Evolutionary conservation across 192 early-diverging fungal genomes (phyloP).

Genomic region (Funneliformis mosseae): DNA sequence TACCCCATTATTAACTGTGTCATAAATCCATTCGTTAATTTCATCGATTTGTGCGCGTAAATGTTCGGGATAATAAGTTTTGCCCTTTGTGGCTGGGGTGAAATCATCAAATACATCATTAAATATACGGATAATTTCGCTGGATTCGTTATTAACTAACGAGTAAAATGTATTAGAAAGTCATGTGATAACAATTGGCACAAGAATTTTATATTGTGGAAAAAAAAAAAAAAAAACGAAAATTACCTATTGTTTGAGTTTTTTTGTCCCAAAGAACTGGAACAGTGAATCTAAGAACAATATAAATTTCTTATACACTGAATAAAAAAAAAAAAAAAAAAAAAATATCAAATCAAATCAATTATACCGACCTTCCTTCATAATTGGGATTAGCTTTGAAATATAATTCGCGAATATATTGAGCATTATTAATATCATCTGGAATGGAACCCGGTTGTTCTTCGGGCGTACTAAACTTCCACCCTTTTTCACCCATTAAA

Average conservation of each 20-base stretch:
- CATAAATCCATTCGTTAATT: conserved; percentile 91
- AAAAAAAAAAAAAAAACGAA: background rate
- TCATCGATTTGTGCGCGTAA: conserved; percentile 79
- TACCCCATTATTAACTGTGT: conserved; percentile 95
- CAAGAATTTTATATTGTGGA: conserved; percentile 17
- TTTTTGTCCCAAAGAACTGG: conserved; percentile 98
- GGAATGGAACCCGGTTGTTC: conserved; percentile 77
- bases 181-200: background rate
- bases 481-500: conserved; percentile 76
- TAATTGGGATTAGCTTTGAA: conserved; percentile 87
- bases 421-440: conserved; percentile 73
- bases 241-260: conserved; percentile 75
- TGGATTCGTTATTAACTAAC: conserved; percentile 91
- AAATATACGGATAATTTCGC: conserved; percentile 95
- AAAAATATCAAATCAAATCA: background rate
- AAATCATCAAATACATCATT: conserved; percentile 87
- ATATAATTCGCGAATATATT: conserved; percentile 86
- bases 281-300: conserved; percentile 73
- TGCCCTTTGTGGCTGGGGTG: conserved; percentile 59
- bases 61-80: conserved; percentile 82
- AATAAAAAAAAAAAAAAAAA: background rate
- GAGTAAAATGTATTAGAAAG: background rate
- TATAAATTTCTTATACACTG: too few relatives aligned
- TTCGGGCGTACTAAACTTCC: conserved; percentile 74
- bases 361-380: conserved; percentile 41